These are phyloP conservation scores for Talaromyces amestolkiae DNA, from an alignment of 2,329 filamentous ascomycete genomes.

Conservation along the genomic window DNA sequence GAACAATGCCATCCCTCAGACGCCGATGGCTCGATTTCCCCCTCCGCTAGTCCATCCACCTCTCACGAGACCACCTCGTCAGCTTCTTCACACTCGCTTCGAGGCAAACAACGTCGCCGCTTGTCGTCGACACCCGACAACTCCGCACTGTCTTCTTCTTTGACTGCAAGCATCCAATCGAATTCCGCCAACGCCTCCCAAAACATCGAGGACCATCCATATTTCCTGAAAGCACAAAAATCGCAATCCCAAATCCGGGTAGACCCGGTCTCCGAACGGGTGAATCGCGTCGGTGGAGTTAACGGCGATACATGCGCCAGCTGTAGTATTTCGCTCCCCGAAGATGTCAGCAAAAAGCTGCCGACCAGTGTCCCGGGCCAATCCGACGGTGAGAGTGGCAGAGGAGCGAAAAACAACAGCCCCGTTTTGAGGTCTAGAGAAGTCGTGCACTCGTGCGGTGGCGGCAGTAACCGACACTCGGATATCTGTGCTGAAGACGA, in stretches of 20 bases:
- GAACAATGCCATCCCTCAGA: conserved; percentile 49
- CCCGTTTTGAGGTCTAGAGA: conserved; percentile 57
- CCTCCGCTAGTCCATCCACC: conserved; percentile 42
- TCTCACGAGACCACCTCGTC: conserved; percentile 30
- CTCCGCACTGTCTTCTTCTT: conserved; percentile 29
- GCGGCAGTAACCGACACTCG: conserved; percentile 27
- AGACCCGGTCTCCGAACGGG: conserved; percentile 34
- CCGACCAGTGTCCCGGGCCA: conserved; percentile 52
- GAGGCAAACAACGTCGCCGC: conserved; percentile 17
- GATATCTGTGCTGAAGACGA: conserved; percentile 35
- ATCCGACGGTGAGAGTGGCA: conserved; percentile 49
- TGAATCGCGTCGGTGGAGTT: conserved; percentile 41
- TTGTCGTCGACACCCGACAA: conserved; percentile 23
- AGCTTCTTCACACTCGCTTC: conserved; percentile 20
- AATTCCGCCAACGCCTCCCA: conserved; percentile 21
- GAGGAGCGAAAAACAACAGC: conserved; percentile 51
- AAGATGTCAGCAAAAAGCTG: conserved; percentile 53
- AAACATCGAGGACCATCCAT: conserved; percentile 51
- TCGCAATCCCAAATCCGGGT: conserved; percentile 1
- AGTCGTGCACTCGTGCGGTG: conserved; percentile 52
- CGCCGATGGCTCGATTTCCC: conserved; percentile 33
- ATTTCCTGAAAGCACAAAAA: conserved; percentile 41
- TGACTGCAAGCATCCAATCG: conserved; percentile 26
- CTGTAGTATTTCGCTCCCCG: conserved; percentile 56
- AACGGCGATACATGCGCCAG: conserved; percentile 58